phyloP scores from a whole-genome alignment of 139 green algal species.

The Bryopsis sp. region DNA sequence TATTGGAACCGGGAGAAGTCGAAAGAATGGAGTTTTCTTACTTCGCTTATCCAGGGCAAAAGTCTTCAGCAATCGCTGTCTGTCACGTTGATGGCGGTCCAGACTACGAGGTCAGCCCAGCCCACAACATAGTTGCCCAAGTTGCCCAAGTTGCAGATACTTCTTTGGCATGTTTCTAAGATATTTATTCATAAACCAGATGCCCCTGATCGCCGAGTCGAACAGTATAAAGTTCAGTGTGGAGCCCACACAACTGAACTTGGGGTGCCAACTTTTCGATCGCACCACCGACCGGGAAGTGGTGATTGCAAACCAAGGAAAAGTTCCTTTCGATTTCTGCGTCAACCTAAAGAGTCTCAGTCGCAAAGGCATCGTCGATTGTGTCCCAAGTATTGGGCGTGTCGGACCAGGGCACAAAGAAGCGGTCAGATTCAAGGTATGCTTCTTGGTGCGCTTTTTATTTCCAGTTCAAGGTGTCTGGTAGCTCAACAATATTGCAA shows the following conservation, averaged over 20 bases:
- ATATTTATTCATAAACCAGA: conserved; percentile 19
- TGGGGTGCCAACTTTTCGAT: conserved; percentile 53
- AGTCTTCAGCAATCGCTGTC: conserved; percentile 35
- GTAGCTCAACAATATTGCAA: no score
- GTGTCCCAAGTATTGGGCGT: conserved; percentile 28
- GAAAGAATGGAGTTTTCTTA: conserved; percentile 52
- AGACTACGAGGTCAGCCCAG: conserved; percentile 29
- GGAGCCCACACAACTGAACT: conserved; percentile 49
- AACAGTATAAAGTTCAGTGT: conserved; percentile 63
- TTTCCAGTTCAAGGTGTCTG: background rate
- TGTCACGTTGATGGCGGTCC: conserved; percentile 65
- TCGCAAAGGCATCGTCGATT: conserved; percentile 31
- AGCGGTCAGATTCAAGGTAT: conserved; percentile 45
- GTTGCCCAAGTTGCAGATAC: background rate
- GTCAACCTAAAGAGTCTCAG: conserved; percentile 45
- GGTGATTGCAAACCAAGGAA: conserved; percentile 43
- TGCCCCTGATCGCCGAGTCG: conserved; percentile 50
- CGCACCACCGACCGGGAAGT: conserved; percentile 48
- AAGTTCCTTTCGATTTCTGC: conserved; percentile 59
- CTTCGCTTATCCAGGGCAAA: conserved; percentile 49
- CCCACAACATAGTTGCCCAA: no score
- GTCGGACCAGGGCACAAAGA: conserved; percentile 39
- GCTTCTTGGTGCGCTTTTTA: background rate
- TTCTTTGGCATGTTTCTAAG: background rate
- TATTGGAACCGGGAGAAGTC: conserved; percentile 43